Evolutionary conservation across 805 yeast genomes (phyloP).

Genomic region (Debaryomyces tyrocola): DNA sequence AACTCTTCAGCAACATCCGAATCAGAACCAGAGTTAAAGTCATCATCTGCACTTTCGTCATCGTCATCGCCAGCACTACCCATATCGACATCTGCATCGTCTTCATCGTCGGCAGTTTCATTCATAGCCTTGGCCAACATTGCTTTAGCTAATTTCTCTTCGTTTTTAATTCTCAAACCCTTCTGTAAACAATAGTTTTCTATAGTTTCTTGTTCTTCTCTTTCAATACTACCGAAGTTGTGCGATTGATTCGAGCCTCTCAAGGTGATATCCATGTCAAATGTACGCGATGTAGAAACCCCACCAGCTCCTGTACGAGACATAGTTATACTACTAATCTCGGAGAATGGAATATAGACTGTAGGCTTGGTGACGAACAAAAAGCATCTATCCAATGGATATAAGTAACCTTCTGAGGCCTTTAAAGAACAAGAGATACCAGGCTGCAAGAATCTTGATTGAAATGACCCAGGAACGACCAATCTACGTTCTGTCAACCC

Average conservation of each 20-base stretch:
- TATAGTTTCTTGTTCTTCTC: slow-evolving; percentile 82
- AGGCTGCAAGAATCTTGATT: slow-evolving; percentile 73
- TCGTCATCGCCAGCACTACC: slow-evolving; percentile 71
- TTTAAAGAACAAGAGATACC: slow-evolving; percentile 91
- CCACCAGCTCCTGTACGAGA: slow-evolving; percentile 79
- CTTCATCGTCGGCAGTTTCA: slow-evolving; percentile 51
- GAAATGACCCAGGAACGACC: slow-evolving; percentile 79
- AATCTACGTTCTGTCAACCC: slow-evolving; percentile 88
- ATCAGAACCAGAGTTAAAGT: slow-evolving; percentile 64
- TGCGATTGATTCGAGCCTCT: slow-evolving; percentile 66
- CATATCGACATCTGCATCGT: slow-evolving; percentile 47
- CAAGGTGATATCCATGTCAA: slow-evolving; percentile 81
- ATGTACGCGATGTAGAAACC: slow-evolving; percentile 78
- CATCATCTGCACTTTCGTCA: slow-evolving; percentile 83
- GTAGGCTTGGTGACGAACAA: slow-evolving; percentile 94
- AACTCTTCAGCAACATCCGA: slow-evolving; percentile 83
- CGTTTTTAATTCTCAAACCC: slow-evolving; percentile 80
- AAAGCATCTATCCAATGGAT: slow-evolving; percentile 89
- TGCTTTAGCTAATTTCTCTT: slow-evolving; percentile 83
- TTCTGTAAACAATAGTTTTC: slow-evolving; percentile 77
- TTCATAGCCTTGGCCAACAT: slow-evolving; percentile 76
- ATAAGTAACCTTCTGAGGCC: slow-evolving; percentile 92
- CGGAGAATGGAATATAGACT: slow-evolving; percentile 82
- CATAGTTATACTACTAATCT: slow-evolving; percentile 72
- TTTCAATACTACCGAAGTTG: slow-evolving; percentile 82